Evolutionary conservation across 1,284 basidiomycete genomes (phyloP).

Genomic region (Golubevia sp.): DNA sequence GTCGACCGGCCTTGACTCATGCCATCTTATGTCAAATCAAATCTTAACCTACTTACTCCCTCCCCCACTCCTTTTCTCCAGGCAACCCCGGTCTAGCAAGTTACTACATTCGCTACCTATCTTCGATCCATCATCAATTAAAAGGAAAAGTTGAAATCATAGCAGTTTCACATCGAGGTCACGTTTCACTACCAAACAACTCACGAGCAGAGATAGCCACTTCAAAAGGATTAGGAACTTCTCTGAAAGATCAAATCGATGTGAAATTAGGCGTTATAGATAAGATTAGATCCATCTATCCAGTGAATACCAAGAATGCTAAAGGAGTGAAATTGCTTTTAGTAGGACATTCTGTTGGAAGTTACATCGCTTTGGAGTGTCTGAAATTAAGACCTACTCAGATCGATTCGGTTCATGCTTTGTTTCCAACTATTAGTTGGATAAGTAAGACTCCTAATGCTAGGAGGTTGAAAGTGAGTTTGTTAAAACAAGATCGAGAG

Average conservation of each 20-base stretch:
- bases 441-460: slow-evolving; percentile 39
- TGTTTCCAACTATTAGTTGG: slow-evolving; percentile 40
- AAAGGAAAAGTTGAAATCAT: slow-evolving; percentile 27
- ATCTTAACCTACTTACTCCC: no score
- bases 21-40: no score
- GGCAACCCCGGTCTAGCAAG: slow-evolving; percentile 35
- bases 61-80: no score
- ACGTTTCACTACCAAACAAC: slow-evolving; percentile 20
- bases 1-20: no score
- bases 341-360: slow-evolving; percentile 36
- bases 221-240: slow-evolving; percentile 7
- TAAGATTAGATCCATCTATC: slow-evolving; percentile 15
- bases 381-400: slow-evolving; percentile 16
- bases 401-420: slow-evolving; percentile 28
- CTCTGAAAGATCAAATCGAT: slow-evolving; percentile 28
- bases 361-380: slow-evolving; percentile 30
- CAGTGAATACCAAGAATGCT: background rate
- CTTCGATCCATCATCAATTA: slow-evolving; percentile 8
- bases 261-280: slow-evolving; percentile 36
- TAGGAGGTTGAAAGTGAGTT: slow-evolving; percentile 10
- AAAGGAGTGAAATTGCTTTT: slow-evolving; percentile 26
- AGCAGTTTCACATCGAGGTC: slow-evolving; percentile 33
- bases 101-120: slow-evolving; percentile 40
- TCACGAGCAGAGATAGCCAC: slow-evolving; percentile 8
- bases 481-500: no score